phyloP scores from a whole-genome alignment of 129 eudicot species.

The Artemisia argyi region DNA sequence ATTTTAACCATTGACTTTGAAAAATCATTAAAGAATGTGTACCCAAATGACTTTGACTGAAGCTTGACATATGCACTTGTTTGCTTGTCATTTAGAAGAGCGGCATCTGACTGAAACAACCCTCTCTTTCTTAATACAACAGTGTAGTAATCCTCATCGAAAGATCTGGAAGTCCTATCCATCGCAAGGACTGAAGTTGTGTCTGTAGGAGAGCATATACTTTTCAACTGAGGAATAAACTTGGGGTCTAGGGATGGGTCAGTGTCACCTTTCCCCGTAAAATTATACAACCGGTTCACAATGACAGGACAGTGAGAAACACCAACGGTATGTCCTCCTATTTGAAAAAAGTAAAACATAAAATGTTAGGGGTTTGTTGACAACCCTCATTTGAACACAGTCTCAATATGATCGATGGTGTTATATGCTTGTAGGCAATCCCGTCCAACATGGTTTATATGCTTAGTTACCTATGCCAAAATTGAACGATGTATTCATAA shows the following conservation, averaged over 20 bases:
- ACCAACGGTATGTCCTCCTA: neutral
- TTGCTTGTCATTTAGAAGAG: neutral
- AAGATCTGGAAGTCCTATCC: constrained; percentile 41
- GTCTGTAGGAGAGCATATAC: constrained; percentile 40
- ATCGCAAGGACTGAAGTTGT: constrained; percentile 40
- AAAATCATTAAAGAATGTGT: constrained; percentile 46
- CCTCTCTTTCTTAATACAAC: constrained; percentile 50
- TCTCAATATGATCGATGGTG: too few species aligned
- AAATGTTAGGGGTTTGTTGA: too few species aligned
- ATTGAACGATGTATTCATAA: too few species aligned
- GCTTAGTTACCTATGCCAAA: too few species aligned
- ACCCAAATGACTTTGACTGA: neutral
- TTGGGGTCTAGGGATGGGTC: constrained; percentile 41
- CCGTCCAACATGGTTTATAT: too few species aligned
- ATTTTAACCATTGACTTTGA: constrained; percentile 53
- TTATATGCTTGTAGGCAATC: too few species aligned
- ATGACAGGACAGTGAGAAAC: too few species aligned
- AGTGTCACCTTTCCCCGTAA: constrained; percentile 36
- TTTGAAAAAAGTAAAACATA: too few species aligned
- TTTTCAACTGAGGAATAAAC: constrained; percentile 18
- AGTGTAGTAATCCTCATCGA: constrained; percentile 41
- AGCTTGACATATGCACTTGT: constrained; percentile 1
- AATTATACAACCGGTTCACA: constrained; percentile 40
- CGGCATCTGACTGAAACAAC: constrained; percentile 47
- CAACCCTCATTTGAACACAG: too few species aligned